phyloP scores from a whole-genome alignment of 1,284 basidiomycete species.

The Schizophyllum amplum region DNA sequence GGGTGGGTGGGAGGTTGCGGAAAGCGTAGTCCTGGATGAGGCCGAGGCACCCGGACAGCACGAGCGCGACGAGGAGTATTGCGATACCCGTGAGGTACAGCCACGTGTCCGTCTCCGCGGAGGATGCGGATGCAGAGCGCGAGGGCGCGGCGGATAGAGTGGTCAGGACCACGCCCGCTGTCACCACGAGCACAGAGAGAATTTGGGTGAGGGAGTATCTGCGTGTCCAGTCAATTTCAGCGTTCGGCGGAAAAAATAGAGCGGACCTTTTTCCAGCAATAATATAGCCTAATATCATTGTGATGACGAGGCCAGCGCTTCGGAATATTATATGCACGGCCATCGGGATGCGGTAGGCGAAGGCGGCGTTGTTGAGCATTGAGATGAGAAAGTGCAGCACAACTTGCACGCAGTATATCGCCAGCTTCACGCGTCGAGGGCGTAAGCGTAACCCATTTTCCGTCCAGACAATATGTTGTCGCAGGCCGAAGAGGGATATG shows the following conservation, averaged over 20 bases:
- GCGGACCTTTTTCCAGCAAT: constrained; percentile 49
- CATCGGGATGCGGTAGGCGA: constrained; percentile 83
- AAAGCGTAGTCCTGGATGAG: constrained; percentile 81
- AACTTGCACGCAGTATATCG: constrained; percentile 77
- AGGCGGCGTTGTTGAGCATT: constrained; percentile 87
- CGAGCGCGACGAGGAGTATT: constrained; percentile 68
- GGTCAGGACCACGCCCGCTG: constrained; percentile 74
- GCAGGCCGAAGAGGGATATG: constrained; percentile 64
- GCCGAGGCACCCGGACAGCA: constrained; percentile 80
- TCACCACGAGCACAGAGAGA: constrained; percentile 71
- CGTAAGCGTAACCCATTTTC: constrained; percentile 41
- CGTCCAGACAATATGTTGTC: constrained; percentile 43
- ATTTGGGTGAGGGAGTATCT: constrained; percentile 70
- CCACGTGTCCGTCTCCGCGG: constrained; percentile 19
- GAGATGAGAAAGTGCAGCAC: constrained; percentile 76
- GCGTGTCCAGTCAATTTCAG: not conserved
- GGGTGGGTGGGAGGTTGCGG: constrained; percentile 3
- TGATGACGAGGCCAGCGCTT: constrained; percentile 82
- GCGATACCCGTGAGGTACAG: constrained; percentile 67
- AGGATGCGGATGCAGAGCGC: constrained; percentile 11
- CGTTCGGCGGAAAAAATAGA: constrained; percentile 3
- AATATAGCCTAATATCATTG: constrained; percentile 68
- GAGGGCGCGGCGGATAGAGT: constrained; percentile 65
- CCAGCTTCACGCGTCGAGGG: constrained; percentile 63
- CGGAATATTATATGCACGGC: constrained; percentile 92